Conservation (phyloP, 306 rosid species). For the Rosa persica region DNA sequence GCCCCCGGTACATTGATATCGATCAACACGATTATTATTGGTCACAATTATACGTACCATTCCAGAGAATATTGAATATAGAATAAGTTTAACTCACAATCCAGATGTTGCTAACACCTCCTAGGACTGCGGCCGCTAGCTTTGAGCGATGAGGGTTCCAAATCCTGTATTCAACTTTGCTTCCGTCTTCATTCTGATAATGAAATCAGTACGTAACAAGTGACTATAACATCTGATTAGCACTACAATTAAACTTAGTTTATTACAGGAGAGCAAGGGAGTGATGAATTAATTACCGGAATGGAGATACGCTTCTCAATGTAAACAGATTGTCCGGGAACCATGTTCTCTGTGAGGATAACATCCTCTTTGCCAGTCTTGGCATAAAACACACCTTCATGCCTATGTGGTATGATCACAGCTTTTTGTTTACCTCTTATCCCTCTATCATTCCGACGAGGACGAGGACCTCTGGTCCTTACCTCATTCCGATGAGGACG, state of each 20-base stretch:
- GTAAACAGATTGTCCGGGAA: constrained; percentile 81
- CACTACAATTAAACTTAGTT: neutral
- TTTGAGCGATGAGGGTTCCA: constrained; percentile 93
- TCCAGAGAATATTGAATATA: too few relatives aligned
- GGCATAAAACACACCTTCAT: neutral
- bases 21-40: neutral
- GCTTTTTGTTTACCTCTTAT: neutral
- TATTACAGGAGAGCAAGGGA: neutral
- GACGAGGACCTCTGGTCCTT: neutral
- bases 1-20: constrained; percentile 62
- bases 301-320: constrained; percentile 73
- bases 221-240: neutral
- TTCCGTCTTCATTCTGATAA: constrained; percentile 69
- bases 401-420: neutral
- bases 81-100: constrained; percentile 36
- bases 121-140: constrained; percentile 79
- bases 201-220: neutral
- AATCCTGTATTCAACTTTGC: constrained; percentile 67
- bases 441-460: neutral
- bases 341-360: constrained; percentile 75
- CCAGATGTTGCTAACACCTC: constrained; percentile 75
- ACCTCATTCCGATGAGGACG: too few relatives aligned
- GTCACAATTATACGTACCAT: neutral
- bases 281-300: constrained; percentile 42
- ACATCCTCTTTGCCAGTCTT: constrained; percentile 68